Base-by-base conservation (phyloP, 805 yeast genomes). In the Wickerhamiella azyma region DNA sequence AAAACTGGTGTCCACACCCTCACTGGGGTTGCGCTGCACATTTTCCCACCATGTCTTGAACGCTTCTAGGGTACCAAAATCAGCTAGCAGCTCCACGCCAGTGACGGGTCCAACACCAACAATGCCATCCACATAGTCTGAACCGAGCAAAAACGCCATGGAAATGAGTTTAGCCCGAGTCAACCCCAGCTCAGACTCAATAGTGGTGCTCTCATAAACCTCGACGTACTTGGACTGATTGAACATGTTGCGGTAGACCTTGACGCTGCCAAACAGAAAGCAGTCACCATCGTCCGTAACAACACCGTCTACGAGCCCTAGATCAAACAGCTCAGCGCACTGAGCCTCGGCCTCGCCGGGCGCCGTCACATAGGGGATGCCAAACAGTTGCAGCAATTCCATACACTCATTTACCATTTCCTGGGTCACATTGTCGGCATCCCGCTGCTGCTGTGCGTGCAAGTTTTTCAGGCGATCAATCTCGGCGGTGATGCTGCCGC, bases 271-370 rank as follows among this genome's bases (percentile, higher is more conserved):
- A 67, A 92, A 92, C 32, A 92, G 62, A 55, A 92, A 92, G 42
- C 94, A 86, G 71, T 92, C 99, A 53, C 95, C 85, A 67, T 92
- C 99, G 64, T 92, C 99, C 0, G 98, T 92, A 19, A 92, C 79
- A 5, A 92, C 81, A 0, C 98, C 99, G 62, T 92, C 97, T 3
- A 89, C 96, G 16, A 92, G 66, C 0, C 73, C 75, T 18, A 86
- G 61, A n/a, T 62, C 58, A 35, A 76, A 62, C 6, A 92, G 64
- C 52, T 81, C 84, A 0, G 95, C 96, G 65, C 99, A 92, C 58
- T 92, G 98, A 0, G 98, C 97, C 65, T 92, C 99, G 1, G 98
- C 98, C 63, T 92, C 99, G 88, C 85, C 85, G 1, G 98, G 99
- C 0, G 98, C 96, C 0, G 94, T 84, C 9, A 92, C 73, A 53